Percentiles rank a stretch among this genome's conserved stretches.
These are phyloP conservation scores for Acarospora socialis DNA, from an alignment of 2,329 filamentous ascomycete genomes.

Conservation along the genomic window DNA sequence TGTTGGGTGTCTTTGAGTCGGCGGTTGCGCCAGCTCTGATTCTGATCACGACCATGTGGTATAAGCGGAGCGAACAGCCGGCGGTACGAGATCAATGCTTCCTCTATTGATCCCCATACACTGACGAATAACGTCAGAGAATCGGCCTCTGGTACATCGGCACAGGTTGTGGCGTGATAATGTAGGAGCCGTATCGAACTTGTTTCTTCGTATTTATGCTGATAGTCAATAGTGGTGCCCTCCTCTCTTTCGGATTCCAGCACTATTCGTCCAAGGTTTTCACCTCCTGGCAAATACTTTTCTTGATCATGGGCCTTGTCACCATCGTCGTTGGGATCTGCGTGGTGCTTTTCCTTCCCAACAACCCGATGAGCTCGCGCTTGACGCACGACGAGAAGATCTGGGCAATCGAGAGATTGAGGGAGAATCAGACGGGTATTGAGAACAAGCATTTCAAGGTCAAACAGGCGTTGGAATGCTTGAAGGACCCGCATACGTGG, in stretches of 20 bases:
- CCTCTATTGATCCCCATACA: no score
- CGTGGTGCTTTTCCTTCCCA: conserved; percentile 33
- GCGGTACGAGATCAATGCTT: no score
- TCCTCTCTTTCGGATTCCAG: conserved; percentile 41
- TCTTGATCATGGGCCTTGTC: conserved; percentile 34
- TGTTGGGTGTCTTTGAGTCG: conserved; percentile 47
- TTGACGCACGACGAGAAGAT: conserved; percentile 6
- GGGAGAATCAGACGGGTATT: conserved; percentile 42
- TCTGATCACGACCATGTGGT: conserved; percentile 47
- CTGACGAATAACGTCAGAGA: no score
- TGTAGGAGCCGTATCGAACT: no score
- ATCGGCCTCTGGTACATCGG: conserved; percentile 49
- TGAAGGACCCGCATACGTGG: conserved; percentile 39
- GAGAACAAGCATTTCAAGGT: conserved; percentile 39
- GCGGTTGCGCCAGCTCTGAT: conserved; percentile 46
- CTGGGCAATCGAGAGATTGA: conserved; percentile 7
- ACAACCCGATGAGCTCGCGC: conserved; percentile 33
- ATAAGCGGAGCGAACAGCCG: conserved; percentile 42
- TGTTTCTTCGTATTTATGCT: no score
- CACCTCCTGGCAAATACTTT: conserved; percentile 37
- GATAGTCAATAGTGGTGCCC: no score
- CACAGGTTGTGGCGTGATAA: conserved; percentile 43
- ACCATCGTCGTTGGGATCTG: conserved; percentile 30
- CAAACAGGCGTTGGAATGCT: conserved; percentile 38
- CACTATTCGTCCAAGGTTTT: conserved; percentile 27